Base-by-base conservation (phyloP, 208 protist genomes). In the Acanthamoeba pearcei region DNA sequence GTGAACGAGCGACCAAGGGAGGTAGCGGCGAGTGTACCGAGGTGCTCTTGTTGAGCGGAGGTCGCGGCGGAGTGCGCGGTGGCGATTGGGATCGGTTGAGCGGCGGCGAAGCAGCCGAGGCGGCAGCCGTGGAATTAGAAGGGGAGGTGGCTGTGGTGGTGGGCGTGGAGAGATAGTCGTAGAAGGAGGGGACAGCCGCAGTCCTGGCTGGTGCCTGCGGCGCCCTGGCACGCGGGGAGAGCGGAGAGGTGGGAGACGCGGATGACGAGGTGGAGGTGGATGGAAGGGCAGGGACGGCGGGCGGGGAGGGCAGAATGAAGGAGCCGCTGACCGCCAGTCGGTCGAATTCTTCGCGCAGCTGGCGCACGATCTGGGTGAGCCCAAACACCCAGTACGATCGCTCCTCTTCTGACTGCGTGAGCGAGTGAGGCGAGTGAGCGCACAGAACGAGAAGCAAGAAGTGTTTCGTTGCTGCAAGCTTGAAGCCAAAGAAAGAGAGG, bases 361-460 rank as follows among this genome's bases (percentile, higher is more conserved):
- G 22, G n/a, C 80, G 80, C 32, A 88, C 80, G 29, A 88, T 64
- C 29, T 88, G 80, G 24, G 22, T 64, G 51, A 88, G 80, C 13
- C 80, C 80, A 88, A 66, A 88, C 51, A 88, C 51, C 80, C 80
- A 88, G 53, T 64, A 88, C 49, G 80, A 88, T 51, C 80, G n/a
- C 80, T 88, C 80, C 53, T 88, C 80, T 12, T 55, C 42, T 8
- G 80, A 88, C 80, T 88, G 49, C 49, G 46, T 85, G 46, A 53
- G 29, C 22, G 19, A 53, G 55, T 8, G 76, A 19, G 51, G 38
- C 3, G 38, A 42, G 38, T 42, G 38, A 42, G 38, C 38, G 38
- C 38, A 42, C 38, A 42, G 38, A 42, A 42, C 1, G 38, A 42
- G 38, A 42, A 42, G 38, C 3, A 3, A 42, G 38, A 42, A 42